Evolutionary conservation across 495 filamentous ascomycete species (phyloP).

Genomic region (Podospora sp.): DNA sequence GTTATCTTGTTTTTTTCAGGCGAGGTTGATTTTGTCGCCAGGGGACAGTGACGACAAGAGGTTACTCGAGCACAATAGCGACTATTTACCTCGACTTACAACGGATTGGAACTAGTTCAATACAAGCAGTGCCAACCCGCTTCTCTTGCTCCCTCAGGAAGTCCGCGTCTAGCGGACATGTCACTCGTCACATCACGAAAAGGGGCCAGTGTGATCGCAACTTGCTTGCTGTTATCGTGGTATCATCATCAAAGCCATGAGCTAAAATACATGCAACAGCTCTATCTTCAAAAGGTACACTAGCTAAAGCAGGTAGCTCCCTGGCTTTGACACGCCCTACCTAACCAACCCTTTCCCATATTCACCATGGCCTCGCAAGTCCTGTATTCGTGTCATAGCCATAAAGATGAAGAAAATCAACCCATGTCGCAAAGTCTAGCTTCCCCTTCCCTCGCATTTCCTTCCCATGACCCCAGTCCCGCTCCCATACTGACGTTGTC

Average conservation of each 20-base stretch:
- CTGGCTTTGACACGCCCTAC: background rate
- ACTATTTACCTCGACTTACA: no score
- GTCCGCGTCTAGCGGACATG: no score
- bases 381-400: background rate
- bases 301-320: no score
- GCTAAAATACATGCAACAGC: background rate
- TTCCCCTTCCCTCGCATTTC: background rate
- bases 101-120: no score
- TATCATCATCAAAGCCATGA: background rate
- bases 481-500: background rate
- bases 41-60: background rate
- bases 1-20: background rate
- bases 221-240: background rate
- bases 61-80: no score
- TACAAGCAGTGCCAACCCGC: no score
- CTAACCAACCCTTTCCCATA: background rate
- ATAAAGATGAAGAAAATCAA: background rate
- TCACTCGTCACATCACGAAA: no score
- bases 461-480: background rate
- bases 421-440: background rate
- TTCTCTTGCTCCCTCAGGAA: no score
- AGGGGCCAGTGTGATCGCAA: no score
- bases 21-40: background rate
- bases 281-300: background rate
- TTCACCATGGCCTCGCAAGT: background rate